Conservation (phyloP, 305 asterid genomes). For the Fraxinus sp. region DNA sequence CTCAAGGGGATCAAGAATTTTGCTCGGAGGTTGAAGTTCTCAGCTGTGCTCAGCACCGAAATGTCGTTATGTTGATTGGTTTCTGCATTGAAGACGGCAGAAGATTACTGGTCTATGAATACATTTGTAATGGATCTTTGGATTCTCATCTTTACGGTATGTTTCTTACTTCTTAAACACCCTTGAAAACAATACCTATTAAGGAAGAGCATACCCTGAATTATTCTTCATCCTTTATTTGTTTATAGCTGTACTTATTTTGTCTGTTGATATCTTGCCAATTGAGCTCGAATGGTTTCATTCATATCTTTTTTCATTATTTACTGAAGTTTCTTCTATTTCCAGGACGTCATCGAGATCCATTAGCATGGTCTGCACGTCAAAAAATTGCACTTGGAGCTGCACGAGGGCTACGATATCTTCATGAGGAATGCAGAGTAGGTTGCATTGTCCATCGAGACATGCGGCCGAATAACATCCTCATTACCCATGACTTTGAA, state of each 20-base stretch:
- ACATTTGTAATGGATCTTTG: slow-evolving; percentile 91
- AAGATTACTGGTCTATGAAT: slow-evolving; percentile 85
- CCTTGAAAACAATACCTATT: background rate
- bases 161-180: background rate
- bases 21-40: slow-evolving; percentile 97
- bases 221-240: background rate
- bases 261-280: background rate
- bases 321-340: background rate
- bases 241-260: background rate
- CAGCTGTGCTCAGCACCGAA: slow-evolving; percentile 98
- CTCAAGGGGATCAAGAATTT: slow-evolving; percentile 97
- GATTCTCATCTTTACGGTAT: slow-evolving; percentile 94
- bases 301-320: background rate
- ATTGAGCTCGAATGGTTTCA: background rate
- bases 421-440: slow-evolving; percentile 97
- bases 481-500: slow-evolving; percentile 93
- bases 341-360: slow-evolving; percentile 62
- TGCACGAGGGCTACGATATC: slow-evolving; percentile 91
- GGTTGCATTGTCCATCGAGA: slow-evolving; percentile 98
- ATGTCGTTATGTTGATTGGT: slow-evolving; percentile 92
- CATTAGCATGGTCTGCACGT: slow-evolving; percentile 82
- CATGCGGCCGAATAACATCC: slow-evolving; percentile 95
- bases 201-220: background rate
- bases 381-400: slow-evolving; percentile 96
- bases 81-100: slow-evolving; percentile 94